A percentile compares a stretch with the other conserved stretches of the same genome.
phyloP scores from a whole-genome alignment of 2,329 filamentous ascomycete species.

The Fusarium verrucosum region DNA sequence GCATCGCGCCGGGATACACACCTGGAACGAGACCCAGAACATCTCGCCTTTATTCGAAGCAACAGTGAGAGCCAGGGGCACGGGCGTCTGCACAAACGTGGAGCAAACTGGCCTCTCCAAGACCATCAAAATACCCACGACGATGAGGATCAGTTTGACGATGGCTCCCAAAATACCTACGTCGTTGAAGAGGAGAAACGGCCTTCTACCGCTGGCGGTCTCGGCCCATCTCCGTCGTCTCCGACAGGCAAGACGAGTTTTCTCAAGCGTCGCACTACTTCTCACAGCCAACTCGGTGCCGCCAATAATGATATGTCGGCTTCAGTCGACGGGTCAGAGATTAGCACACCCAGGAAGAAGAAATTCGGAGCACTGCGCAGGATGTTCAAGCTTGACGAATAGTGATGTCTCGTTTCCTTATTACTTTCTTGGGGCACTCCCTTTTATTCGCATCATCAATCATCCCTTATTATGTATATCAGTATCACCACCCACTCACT shows the following conservation, averaged over 20 bases:
- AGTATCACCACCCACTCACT: too few species aligned
- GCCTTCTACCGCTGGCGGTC: slow-evolving; percentile 49
- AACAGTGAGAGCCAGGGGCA: slow-evolving; percentile 45
- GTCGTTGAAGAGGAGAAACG: slow-evolving; percentile 43
- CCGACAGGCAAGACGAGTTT: slow-evolving; percentile 48
- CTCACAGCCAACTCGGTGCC: slow-evolving; percentile 44
- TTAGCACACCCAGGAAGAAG: slow-evolving; percentile 61
- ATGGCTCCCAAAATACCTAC: slow-evolving; percentile 41
- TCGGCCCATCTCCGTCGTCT: slow-evolving; percentile 38
- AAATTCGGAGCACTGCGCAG: slow-evolving; percentile 73
- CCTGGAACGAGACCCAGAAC: slow-evolving; percentile 66
- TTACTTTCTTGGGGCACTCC: not conserved
- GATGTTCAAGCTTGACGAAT: slow-evolving; percentile 67
- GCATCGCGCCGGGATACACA: slow-evolving; percentile 69
- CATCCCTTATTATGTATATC: not conserved
- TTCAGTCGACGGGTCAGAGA: slow-evolving; percentile 24
- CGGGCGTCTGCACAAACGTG: slow-evolving; percentile 43
- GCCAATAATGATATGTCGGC: slow-evolving; percentile 5
- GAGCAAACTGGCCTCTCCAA: slow-evolving; percentile 49
- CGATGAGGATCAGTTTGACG: slow-evolving; percentile 41
- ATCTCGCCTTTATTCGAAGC: slow-evolving; percentile 59
- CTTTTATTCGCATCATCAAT: not conserved
- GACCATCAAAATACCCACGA: slow-evolving; percentile 48
- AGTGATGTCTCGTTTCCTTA: slow-evolving; percentile 16
- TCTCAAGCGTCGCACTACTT: slow-evolving; percentile 51